Evolutionary conservation across 2,329 filamentous ascomycete genomes (phyloP).

Genomic region (Cylindrodendrum hubeiense): DNA sequence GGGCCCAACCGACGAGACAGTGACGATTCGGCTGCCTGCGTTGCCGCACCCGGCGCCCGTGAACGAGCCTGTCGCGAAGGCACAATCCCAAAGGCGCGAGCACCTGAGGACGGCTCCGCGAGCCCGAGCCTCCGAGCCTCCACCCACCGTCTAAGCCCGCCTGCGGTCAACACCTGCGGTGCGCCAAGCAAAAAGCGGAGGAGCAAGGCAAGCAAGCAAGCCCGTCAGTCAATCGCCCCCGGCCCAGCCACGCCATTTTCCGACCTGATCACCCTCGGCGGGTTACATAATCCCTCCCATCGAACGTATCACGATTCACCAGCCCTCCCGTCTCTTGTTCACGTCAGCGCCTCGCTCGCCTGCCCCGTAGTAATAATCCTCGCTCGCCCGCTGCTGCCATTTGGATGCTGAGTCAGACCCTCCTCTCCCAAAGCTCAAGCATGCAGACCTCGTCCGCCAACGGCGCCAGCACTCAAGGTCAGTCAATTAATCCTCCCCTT

Average conservation of each 20-base stretch:
- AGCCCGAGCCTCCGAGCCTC: constrained; percentile 14
- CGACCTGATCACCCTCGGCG: constrained; percentile 37
- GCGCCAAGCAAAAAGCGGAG: constrained; percentile 8
- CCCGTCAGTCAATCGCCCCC: constrained; percentile 1
- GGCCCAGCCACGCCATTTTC: constrained; percentile 48
- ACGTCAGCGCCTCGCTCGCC: constrained; percentile 45
- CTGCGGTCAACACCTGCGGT: neutral
- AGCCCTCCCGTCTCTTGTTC: constrained; percentile 42
- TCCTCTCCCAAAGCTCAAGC: constrained; percentile 44
- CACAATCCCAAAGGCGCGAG: neutral
- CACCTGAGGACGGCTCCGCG: neutral
- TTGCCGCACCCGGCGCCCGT: neutral
- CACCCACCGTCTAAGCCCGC: constrained; percentile 8
- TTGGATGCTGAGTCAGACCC: constrained; percentile 52
- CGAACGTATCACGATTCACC: constrained; percentile 39
- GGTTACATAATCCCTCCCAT: constrained; percentile 47
- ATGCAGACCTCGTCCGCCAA: constrained; percentile 50
- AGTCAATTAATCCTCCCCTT: constrained; percentile 41
- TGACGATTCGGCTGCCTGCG: neutral
- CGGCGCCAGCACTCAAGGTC: constrained; percentile 50
- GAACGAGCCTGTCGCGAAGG: neutral
- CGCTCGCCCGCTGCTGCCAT: constrained; percentile 40
- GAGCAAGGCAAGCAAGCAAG: constrained; percentile 13
- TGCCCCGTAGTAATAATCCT: constrained; percentile 47
- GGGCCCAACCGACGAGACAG: neutral